A percentile compares a stretch with the other conserved stretches of the same genome.
Conservation (phyloP, 148 eudicot species). For the Amaranthus palmeri region DNA sequence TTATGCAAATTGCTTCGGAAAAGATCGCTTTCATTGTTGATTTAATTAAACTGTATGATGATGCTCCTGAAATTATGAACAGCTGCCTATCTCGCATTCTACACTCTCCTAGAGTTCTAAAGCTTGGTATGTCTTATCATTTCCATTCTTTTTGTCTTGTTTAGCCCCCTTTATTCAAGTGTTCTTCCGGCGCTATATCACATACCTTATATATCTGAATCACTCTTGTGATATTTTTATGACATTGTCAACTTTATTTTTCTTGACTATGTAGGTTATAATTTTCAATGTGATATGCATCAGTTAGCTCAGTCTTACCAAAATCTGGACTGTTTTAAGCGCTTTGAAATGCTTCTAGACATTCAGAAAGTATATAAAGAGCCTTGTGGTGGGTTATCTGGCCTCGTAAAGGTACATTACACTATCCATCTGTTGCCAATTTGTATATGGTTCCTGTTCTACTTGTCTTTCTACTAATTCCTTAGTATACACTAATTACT, state of each 20-base stretch:
- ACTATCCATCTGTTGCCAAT: background rate
- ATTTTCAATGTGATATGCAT: constrained; percentile 79
- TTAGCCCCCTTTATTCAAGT: background rate
- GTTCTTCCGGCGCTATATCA: background rate
- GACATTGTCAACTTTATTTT: background rate
- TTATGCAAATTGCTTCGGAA: constrained; percentile 95
- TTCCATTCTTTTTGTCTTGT: background rate
- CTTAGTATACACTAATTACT: background rate
- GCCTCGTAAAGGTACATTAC: constrained; percentile 63
- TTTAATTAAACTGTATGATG: constrained; percentile 71
- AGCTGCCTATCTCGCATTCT: constrained; percentile 71
- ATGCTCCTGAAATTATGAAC: constrained; percentile 59
- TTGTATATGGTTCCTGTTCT: background rate
- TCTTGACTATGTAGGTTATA: constrained; percentile 59
- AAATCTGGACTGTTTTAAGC: constrained; percentile 69
- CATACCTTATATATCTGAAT: background rate
- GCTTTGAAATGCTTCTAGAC: constrained; percentile 89
- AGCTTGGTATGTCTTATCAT: constrained; percentile 65
- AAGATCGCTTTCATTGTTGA: constrained; percentile 75
- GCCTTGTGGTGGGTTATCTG: constrained; percentile 78
- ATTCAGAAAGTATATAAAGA: constrained; percentile 88
- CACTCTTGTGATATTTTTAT: background rate
- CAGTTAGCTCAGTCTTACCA: constrained; percentile 73
- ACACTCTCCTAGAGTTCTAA: constrained; percentile 73
- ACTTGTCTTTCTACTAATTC: background rate